These are phyloP conservation scores for Suillus ampliporus DNA, from an alignment of 768 basidiomycete species.

Conservation along the genomic window DNA sequence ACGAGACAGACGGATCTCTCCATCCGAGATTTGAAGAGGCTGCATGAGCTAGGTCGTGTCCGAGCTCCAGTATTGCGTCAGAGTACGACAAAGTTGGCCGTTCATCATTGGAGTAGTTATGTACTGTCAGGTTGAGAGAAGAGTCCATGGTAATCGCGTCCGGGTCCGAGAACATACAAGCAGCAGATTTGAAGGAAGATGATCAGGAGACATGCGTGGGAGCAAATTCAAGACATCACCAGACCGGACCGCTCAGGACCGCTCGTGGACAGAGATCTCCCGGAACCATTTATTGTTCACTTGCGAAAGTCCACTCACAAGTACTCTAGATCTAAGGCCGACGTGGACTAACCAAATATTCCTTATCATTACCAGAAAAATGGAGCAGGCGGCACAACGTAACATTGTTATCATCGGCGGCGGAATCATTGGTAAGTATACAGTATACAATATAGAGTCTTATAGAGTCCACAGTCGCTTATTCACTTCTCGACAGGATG, in stretches of 20 bases:
- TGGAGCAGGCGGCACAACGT: conserved; percentile 25
- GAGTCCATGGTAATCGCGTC: conserved; percentile 7
- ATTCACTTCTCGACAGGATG: conserved; percentile 35
- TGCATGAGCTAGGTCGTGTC: conserved; percentile 25
- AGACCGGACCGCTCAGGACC: not conserved
- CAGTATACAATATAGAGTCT: too few relatives aligned
- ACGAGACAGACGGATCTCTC: conserved; percentile 19
- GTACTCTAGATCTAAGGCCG: not conserved
- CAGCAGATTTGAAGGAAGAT: not conserved
- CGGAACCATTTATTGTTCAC: not conserved
- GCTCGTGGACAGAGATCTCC: not conserved
- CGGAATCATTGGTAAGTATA: conserved; percentile 71
- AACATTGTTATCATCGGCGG: conserved; percentile 82
- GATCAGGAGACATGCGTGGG: not conserved
- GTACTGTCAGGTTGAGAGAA: conserved; percentile 22
- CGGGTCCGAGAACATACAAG: not conserved
- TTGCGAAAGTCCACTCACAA: not conserved
- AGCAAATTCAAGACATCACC: not conserved
- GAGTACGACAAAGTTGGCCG: conserved; percentile 2
- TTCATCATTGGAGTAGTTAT: conserved; percentile 24
- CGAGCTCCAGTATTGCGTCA: conserved; percentile 21
- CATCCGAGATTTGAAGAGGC: conserved; percentile 22
- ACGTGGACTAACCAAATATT: not conserved
- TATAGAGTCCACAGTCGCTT: not conserved
- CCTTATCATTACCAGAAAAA: conserved; percentile 16